Conservation (phyloP, 352 stramenopile species). For the Salisapilia sapeloensis region DNA sequence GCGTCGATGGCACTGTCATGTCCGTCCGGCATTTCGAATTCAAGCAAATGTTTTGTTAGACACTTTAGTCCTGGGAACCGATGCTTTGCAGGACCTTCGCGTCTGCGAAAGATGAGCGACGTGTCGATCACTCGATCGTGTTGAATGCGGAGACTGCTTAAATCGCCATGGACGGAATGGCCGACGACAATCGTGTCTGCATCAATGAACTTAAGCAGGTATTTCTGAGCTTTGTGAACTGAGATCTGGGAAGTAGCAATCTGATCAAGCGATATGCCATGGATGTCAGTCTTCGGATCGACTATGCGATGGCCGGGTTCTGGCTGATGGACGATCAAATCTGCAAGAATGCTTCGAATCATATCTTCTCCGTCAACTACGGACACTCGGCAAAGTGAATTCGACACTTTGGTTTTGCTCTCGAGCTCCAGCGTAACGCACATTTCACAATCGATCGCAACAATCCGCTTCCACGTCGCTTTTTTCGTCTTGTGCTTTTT, state of each 20-base stretch:
- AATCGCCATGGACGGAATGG: slow-evolving; percentile 63
- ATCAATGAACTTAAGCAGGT: slow-evolving; percentile 73
- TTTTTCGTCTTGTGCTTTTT: slow-evolving; percentile 30
- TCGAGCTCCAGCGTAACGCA: slow-evolving; percentile 32
- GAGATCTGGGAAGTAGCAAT: slow-evolving; percentile 62
- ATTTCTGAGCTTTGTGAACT: slow-evolving; percentile 56
- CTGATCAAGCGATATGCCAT: slow-evolving; percentile 55
- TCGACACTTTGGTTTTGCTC: slow-evolving; percentile 13
- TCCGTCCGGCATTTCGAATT: slow-evolving; percentile 70
- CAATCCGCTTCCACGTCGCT: slow-evolving; percentile 34
- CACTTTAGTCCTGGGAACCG: slow-evolving; percentile 49
- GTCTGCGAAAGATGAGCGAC: slow-evolving; percentile 59
- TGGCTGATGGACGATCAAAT: slow-evolving; percentile 74
- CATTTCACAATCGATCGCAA: slow-evolving; percentile 80
- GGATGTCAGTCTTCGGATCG: slow-evolving; percentile 71
- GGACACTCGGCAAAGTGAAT: slow-evolving; percentile 65
- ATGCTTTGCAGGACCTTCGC: slow-evolving; percentile 11
- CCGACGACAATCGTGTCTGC: slow-evolving; percentile 71
- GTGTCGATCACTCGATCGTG: slow-evolving; percentile 73
- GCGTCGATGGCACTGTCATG: slow-evolving; percentile 79
- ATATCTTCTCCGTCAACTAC: slow-evolving; percentile 65
- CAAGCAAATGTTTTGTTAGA: slow-evolving; percentile 61
- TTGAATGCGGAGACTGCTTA: slow-evolving; percentile 53
- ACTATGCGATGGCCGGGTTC: slow-evolving; percentile 36
- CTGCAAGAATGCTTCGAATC: slow-evolving; percentile 43